Evolutionary conservation across 805 yeast species (phyloP).

Genomic region (Wickerhamomyces silvicola): DNA sequence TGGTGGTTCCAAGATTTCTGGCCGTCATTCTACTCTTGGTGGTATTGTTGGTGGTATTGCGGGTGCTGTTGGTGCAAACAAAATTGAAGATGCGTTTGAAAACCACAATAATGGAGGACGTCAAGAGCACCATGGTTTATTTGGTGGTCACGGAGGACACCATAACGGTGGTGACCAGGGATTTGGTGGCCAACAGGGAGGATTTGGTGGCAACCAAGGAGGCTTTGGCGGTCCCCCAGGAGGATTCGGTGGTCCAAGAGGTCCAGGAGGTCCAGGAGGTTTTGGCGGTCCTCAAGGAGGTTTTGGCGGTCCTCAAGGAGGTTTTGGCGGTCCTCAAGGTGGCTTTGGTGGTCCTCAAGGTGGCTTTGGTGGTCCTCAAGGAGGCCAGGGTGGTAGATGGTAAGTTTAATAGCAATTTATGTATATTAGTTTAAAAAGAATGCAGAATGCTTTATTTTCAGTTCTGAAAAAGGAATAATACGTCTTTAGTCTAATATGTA

Average conservation of each 20-base stretch:
- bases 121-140: slow-evolving; percentile 7
- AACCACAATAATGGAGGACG: slow-evolving; percentile 14
- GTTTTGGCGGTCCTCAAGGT: slow-evolving; percentile 18
- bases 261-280: slow-evolving; percentile 17
- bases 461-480: not conserved
- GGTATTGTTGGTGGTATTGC: slow-evolving; percentile 47
- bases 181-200: slow-evolving; percentile 12
- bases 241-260: slow-evolving; percentile 16
- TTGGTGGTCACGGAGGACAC: slow-evolving; percentile 5
- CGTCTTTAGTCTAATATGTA: slow-evolving; percentile 50
- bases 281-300: slow-evolving; percentile 19
- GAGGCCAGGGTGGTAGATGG: slow-evolving; percentile 15
- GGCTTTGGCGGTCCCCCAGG: slow-evolving; percentile 9
- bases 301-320: slow-evolving; percentile 12
- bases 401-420: not conserved
- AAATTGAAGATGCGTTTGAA: slow-evolving; percentile 36
- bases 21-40: slow-evolving; percentile 31
- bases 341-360: slow-evolving; percentile 19
- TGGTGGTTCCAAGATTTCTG: slow-evolving; percentile 41
- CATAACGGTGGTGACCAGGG: slow-evolving; percentile 12
- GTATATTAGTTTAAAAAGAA: no score
- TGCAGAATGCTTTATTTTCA: not conserved
- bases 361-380: slow-evolving; percentile 11
- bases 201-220: slow-evolving; percentile 7
- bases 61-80: slow-evolving; percentile 50